These are phyloP conservation scores for Plasmodium gaboni DNA, from an alignment of 169 alveolate genomes.

Conservation along the genomic window DNA sequence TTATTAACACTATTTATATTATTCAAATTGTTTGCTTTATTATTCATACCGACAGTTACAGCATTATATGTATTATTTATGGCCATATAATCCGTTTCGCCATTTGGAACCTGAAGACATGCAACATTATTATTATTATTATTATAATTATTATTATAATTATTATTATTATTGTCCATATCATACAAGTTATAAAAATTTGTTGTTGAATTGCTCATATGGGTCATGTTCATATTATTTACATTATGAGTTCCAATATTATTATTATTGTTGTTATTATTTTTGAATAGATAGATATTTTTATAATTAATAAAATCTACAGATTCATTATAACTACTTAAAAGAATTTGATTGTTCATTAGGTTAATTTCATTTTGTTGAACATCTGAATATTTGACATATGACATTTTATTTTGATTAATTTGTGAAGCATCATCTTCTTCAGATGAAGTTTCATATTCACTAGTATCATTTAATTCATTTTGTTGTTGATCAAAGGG, in stretches of 20 bases:
- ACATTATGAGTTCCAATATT: neutral
- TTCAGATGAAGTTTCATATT: neutral
- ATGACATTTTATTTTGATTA: conserved; percentile 8
- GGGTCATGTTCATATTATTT: neutral
- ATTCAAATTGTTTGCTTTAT: neutral
- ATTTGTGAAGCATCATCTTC: conserved; percentile 4
- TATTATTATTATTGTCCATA: conserved; percentile 6
- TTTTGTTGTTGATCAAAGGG: neutral
- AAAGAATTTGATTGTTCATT: neutral
- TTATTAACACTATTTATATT: neutral
- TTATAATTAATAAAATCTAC: neutral
- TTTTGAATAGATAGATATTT: neutral
- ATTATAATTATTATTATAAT: neutral
- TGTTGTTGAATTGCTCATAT: neutral
- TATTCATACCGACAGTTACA: no score
- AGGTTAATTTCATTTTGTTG: conserved; percentile 4
- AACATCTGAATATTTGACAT: conserved; percentile 5
- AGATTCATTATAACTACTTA: neutral
- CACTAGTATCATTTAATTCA: conserved; percentile 1
- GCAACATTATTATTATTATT: neutral
- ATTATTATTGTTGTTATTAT: neutral
- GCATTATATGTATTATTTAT: conserved; percentile 1
- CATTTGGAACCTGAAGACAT: neutral
- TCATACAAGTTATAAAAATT: neutral
- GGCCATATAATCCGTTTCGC: neutral